Evolutionary conservation across 2,329 filamentous ascomycete genomes (phyloP).

Genomic region (Ascochyta fabae): DNA sequence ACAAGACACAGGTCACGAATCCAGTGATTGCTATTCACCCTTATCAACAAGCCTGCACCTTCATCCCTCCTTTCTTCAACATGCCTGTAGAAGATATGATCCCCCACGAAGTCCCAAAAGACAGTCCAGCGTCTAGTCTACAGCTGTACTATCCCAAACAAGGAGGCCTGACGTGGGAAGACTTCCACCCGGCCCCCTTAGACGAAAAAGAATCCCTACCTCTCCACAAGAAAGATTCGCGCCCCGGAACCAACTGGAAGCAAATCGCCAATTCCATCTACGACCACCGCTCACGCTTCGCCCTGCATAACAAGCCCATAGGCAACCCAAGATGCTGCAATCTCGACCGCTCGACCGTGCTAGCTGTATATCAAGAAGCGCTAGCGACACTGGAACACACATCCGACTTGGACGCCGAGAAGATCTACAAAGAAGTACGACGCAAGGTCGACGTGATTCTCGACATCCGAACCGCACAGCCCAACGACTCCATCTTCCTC

Average conservation of each 20-base stretch:
- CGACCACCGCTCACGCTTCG: slow-evolving; percentile 6
- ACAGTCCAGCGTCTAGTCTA: too few species aligned
- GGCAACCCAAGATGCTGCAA: slow-evolving; percentile 1
- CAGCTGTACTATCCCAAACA: not conserved
- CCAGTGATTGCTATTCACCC: too few species aligned
- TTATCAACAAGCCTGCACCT: too few species aligned
- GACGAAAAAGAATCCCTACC: not conserved
- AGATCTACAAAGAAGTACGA: slow-evolving; percentile 11
- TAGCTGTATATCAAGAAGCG: slow-evolving; percentile 18
- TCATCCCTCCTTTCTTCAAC: too few species aligned
- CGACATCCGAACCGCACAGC: slow-evolving; percentile 2
- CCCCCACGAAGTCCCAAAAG: not conserved
- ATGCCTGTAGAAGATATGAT: not conserved
- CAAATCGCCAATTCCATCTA: not conserved
- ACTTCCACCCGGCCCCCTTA: not conserved
- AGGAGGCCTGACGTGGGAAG: not conserved
- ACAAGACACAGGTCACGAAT: too few species aligned
- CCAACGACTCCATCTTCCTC: slow-evolving; percentile 15
- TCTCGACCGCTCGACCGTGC: slow-evolving; percentile 13
- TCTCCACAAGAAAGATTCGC: not conserved
- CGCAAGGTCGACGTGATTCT: slow-evolving; percentile 20
- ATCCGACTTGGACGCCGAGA: not conserved
- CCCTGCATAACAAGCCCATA: not conserved
- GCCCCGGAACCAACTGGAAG: not conserved
- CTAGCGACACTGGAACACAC: not conserved